Base-by-base conservation (phyloP, 768 basidiomycete genomes). In the Paxillus rubicundulus region DNA sequence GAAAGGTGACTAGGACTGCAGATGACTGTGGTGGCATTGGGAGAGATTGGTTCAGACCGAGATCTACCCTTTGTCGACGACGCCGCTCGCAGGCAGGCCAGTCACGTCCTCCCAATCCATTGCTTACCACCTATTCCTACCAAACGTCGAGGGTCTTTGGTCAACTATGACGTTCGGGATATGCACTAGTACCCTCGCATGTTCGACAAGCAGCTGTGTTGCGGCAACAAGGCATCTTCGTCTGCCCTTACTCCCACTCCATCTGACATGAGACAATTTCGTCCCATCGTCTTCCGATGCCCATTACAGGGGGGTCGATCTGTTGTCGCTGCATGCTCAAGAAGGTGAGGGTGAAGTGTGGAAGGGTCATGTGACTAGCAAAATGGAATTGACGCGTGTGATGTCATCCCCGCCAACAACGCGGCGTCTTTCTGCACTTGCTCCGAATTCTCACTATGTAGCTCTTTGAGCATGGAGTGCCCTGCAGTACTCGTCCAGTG, bases 41-140 rank as follows among this genome's bases (percentile, higher is more conserved):
- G 47, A 54, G 49, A 38, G 24, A 53, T 9, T 45, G 39, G 13
- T 5, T 4, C 17, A 9, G 12, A 37, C 10, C 1, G 18, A 9
- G 39, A 62, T 62, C 39, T 52, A 73, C 73, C 49, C 48, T 34
- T 57, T 47, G 44, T 68, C 54, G 27, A 77, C 53, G 14, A 67
- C 50, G 5, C 74, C 77, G 58, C 70, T 70, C 12, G 76, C 70
- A 38, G 73, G 70, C 4, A 80, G 71, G 28, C 79, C 76, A 17
- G 89, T 67, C n/a, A 89, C 78, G 45, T 73, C 72, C 49, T 80
- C 75, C 87, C 89, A 90, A 30, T 73, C 73, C 47, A 89, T 72
- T 5, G 84, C 80, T 44, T 74, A 74, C 8, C 83, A 70, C 10
- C 88, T 79, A 59, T 85, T 81, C 58, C 82, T 83, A 27, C 78